phyloP scores from a whole-genome alignment of 2,329 filamentous ascomycete species.

The Colletotrichum viniferum region DNA sequence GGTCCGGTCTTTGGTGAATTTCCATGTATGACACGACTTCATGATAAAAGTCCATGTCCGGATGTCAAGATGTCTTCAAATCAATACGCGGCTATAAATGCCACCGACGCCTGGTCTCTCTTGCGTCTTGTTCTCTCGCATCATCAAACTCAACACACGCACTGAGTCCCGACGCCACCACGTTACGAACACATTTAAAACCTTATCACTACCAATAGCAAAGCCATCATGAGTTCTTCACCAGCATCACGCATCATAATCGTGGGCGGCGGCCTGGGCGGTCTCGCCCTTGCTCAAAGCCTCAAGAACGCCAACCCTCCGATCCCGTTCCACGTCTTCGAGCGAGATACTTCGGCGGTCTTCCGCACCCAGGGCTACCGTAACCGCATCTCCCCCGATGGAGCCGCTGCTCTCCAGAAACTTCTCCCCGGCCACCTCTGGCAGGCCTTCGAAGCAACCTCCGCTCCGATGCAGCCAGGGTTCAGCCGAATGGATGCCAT shows the following conservation, averaged over 20 bases:
- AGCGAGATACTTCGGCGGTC: slow-evolving; percentile 52
- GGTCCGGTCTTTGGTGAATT: neutral
- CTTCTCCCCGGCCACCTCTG: neutral
- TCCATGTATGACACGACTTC: neutral
- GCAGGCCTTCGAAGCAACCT: neutral
- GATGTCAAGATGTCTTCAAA: neutral
- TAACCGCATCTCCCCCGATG: slow-evolving; percentile 57
- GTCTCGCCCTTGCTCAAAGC: neutral
- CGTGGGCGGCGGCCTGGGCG: neutral
- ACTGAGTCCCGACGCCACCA: neutral
- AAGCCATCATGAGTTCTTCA: neutral
- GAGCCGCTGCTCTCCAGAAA: neutral
- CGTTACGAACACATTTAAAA: neutral
- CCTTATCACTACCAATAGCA: rapidly evolving
- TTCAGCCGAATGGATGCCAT: neutral
- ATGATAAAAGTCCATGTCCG: neutral
- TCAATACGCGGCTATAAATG: rapidly evolving
- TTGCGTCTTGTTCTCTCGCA: neutral
- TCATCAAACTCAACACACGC: neutral
- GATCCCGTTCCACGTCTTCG: slow-evolving; percentile 54
- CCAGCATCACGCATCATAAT: neutral
- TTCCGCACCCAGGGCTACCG: slow-evolving; percentile 69
- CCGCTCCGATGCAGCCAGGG: neutral
- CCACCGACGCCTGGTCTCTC: rapidly evolving
- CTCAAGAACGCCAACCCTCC: neutral